These are phyloP conservation scores for Ogataea zsoltii DNA, from an alignment of 805 yeast genomes.

Conservation along the genomic window DNA sequence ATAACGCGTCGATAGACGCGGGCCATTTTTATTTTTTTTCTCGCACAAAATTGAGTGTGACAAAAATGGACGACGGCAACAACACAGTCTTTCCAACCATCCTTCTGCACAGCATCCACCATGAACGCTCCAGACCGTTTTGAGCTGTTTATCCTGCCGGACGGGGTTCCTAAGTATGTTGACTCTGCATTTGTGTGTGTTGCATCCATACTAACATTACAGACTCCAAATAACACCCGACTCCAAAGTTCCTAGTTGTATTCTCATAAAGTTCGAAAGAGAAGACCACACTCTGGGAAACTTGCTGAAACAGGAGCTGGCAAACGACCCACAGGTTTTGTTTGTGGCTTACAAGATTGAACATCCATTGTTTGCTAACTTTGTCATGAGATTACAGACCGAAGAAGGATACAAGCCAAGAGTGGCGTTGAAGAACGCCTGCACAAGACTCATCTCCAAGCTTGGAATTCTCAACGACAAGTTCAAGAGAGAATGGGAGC, in stretches of 20 bases:
- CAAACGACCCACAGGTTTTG: constrained; percentile 83
- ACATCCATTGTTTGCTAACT: constrained; percentile 96
- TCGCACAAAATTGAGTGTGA: not conserved
- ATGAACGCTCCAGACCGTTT: constrained; percentile 99
- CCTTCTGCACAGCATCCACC: constrained; percentile 5
- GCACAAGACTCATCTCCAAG: constrained; percentile 78
- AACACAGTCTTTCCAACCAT: not conserved
- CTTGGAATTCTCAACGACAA: constrained; percentile 71
- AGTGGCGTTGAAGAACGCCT: constrained; percentile 88
- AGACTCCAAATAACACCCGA: constrained; percentile 88
- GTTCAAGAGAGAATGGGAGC: constrained; percentile 90
- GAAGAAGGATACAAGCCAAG: constrained; percentile 93
- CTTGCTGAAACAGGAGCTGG: constrained; percentile 79
- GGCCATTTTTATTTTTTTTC: not conserved
- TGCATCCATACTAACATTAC: not conserved
- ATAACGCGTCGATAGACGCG: constrained; percentile 8
- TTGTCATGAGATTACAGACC: constrained; percentile 91
- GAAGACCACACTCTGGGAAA: constrained; percentile 98
- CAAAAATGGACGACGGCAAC: not conserved
- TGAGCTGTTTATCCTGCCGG: constrained; percentile 95
- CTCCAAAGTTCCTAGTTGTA: constrained; percentile 92
- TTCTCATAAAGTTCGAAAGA: constrained; percentile 87
- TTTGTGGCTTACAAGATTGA: constrained; percentile 98
- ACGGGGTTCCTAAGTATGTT: constrained; percentile 88
- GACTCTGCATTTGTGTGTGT: not conserved